Evolutionary conservation across 371 early-diverging fungal species (phyloP), one percentile per base, ranked within the genome.

Genomic region (Mucor irregularis): DNA sequence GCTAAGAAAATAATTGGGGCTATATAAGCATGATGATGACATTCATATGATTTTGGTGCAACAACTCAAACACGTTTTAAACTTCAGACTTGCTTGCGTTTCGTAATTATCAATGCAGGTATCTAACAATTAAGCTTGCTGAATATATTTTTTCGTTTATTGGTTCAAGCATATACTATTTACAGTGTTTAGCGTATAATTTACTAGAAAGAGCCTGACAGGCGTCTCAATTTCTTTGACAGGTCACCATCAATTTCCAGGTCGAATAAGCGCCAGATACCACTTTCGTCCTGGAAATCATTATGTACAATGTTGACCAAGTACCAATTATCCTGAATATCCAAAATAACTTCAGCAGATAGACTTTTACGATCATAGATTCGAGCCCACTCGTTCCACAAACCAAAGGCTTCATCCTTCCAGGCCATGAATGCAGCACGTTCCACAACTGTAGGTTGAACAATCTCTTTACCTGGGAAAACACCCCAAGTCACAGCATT

Each of bases 401-500:
- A 80, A 45, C 90, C 94, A 69, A 92, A 97, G 0, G 97, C 98
- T 80, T 98, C 97, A 63, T 96, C 96, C 84, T 87, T 74, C 98
- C 98, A 98, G 3, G 97, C 97, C 81, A 95, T 80, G 69, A 98
- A 98, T 52, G 90, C 89, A 49, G 81, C 84, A 11, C 87, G 79
- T 63, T 98, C 98, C 22, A 97, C 96, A 61, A 98, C 85, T 11
- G 98, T 98, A 13, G 97, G 97, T 69, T 98, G 98, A 29, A 96
- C 81, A 61, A 98, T 93, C 64, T 98, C 97, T 72, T 95, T 95
- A 52, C 96, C 96, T 7, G 97, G 96, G 86, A 98, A 98, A 5
- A 96, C 96, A 56, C 98, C 98, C 98, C 98, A 98, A 7, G 98
- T 97, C 14, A 98, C 95, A 11, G 98, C 97, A 59, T 94, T 97